These are phyloP conservation scores for Lodderomyces theae DNA, from an alignment of 1,139 yeast genomes.

Conservation along the genomic window DNA sequence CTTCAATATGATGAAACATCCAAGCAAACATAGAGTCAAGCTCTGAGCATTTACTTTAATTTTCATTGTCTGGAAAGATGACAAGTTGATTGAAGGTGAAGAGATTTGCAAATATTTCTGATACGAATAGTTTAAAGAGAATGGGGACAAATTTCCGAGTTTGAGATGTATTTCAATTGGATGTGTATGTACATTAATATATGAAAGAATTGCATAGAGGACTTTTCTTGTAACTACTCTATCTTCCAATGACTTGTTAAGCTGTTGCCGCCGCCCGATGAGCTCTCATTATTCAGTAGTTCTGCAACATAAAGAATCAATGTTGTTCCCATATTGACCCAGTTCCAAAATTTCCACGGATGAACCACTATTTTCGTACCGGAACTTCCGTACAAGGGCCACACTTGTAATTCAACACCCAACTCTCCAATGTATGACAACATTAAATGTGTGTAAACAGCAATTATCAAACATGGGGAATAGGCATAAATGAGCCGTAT, in stretches of 20 bases:
- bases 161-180: constrained; percentile 1
- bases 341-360: constrained; percentile 94
- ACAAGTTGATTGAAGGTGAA: constrained; percentile 30
- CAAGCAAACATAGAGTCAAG: constrained; percentile 92
- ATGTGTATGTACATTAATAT: neutral
- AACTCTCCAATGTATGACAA: constrained; percentile 83
- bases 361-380: constrained; percentile 46
- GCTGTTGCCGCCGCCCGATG: constrained; percentile 29
- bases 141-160: neutral
- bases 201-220: neutral
- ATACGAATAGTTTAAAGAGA: constrained; percentile 9
- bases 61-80: constrained; percentile 51
- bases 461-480: constrained; percentile 90
- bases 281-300: constrained; percentile 45
- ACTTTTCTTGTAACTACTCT: constrained; percentile 25
- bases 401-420: constrained; percentile 53
- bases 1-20: constrained; percentile 72
- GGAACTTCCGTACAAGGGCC: constrained; percentile 49
- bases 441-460: constrained; percentile 91
- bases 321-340: constrained; percentile 86
- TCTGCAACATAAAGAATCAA: constrained; percentile 78
- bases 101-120: constrained; percentile 45
- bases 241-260: constrained; percentile 45
- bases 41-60: constrained; percentile 59
- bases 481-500: constrained; percentile 74